Percentiles rank a stretch among this genome's conserved stretches.
Conservation (phyloP, 805 yeast genomes). For the Candida xyloterini region DNA sequence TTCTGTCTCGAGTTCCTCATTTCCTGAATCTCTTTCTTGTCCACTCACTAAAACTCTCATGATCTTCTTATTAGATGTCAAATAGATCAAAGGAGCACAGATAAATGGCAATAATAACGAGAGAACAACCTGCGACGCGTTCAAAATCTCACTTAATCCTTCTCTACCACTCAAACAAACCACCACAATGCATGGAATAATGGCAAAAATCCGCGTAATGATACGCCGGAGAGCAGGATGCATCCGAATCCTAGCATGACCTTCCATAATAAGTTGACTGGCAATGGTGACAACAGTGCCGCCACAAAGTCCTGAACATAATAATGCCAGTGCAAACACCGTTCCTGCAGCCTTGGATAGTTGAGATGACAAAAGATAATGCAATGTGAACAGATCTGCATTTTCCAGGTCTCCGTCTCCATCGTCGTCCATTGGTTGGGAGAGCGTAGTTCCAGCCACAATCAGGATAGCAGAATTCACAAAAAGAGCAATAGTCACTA, state of each 20-base stretch:
- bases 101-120: slow-evolving; percentile 81
- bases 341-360: slow-evolving; percentile 84
- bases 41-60: slow-evolving; percentile 32
- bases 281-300: slow-evolving; percentile 93
- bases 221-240: slow-evolving; percentile 81
- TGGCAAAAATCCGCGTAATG: slow-evolving; percentile 78
- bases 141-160: slow-evolving; percentile 72
- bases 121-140: slow-evolving; percentile 79
- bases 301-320: slow-evolving; percentile 92
- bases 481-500: slow-evolving; percentile 86
- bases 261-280: slow-evolving; percentile 92
- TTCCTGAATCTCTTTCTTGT: slow-evolving; percentile 1
- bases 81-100: slow-evolving; percentile 81
- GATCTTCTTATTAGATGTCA: slow-evolving; percentile 59
- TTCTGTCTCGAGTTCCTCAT: background rate
- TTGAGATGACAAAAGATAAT: slow-evolving; percentile 63
- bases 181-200: slow-evolving; percentile 78
- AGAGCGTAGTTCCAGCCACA: slow-evolving; percentile 86
- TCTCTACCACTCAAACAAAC: slow-evolving; percentile 73
- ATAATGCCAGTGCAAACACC: slow-evolving; percentile 82
- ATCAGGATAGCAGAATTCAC: slow-evolving; percentile 87
- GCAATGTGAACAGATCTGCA: slow-evolving; percentile 82
- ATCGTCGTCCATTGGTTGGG: slow-evolving; percentile 36
- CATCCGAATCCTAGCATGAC: slow-evolving; percentile 75
- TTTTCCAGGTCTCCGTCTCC: slow-evolving; percentile 61